phyloP scores from a whole-genome alignment of 768 basidiomycete species.

The Suillus bovinus region DNA sequence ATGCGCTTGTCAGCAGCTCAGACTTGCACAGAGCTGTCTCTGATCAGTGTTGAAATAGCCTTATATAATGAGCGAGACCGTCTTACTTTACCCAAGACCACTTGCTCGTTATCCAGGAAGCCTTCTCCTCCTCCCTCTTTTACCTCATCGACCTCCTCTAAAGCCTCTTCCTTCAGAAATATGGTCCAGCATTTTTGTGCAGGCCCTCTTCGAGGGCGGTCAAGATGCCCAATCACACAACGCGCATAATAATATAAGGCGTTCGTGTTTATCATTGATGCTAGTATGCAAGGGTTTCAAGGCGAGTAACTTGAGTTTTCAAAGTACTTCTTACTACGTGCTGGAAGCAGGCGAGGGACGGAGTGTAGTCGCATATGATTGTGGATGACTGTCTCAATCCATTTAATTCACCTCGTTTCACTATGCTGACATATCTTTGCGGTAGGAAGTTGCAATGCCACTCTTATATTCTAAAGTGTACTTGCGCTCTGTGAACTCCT shows the following conservation, averaged over 20 bases:
- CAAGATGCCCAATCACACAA: conserved; percentile 10
- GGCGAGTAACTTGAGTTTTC: conserved; percentile 28
- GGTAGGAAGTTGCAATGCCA: conserved; percentile 65
- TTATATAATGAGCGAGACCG: conserved; percentile 37
- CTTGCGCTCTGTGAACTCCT: conserved; percentile 41
- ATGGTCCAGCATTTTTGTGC: conserved; percentile 63
- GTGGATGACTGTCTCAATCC: conserved; percentile 1
- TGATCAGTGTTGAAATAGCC: conserved; percentile 1
- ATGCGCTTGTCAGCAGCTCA: background rate
- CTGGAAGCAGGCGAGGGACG: conserved; percentile 9
- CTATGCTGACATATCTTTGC: conserved; percentile 18
- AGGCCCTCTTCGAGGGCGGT: conserved; percentile 24
- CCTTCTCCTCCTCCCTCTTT: conserved; percentile 66
- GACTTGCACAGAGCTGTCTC: background rate
- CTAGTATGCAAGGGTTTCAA: conserved; percentile 42
- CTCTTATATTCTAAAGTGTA: conserved; percentile 60
- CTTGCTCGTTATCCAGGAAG: conserved; percentile 59
- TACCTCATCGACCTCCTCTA: conserved; percentile 52
- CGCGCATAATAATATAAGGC: conserved; percentile 13
- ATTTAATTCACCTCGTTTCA: conserved; percentile 5
- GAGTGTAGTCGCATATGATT: background rate
- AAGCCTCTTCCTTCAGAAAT: conserved; percentile 68
- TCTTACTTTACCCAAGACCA: conserved; percentile 68
- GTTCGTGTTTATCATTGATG: conserved; percentile 30
- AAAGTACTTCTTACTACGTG: conserved; percentile 8